Evolutionary conservation across 208 protist genomes (phyloP).

Genomic region (Trichomonas vaginalis): DNA sequence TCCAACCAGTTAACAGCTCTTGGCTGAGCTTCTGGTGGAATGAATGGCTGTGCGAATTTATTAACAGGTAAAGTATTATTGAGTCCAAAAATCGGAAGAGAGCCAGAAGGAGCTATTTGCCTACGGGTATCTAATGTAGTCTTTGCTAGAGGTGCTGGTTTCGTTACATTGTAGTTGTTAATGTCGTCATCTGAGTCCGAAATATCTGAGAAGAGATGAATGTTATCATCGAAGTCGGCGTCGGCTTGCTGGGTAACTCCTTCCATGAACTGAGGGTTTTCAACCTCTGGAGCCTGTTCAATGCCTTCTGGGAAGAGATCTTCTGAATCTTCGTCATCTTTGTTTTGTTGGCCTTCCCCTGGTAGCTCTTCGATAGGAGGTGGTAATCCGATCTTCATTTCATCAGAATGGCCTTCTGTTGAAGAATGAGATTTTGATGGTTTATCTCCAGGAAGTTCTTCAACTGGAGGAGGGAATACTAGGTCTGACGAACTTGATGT

Average conservation of each 20-base stretch:
- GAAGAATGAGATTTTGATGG: background rate
- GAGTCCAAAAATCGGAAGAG: too few species aligned
- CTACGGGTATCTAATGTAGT: background rate
- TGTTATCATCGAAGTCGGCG: background rate
- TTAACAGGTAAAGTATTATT: background rate
- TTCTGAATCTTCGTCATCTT: background rate
- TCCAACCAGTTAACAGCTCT: background rate
- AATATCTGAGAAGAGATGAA: background rate
- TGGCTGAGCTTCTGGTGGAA: too few species aligned
- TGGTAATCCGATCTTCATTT: background rate
- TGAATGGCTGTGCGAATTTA: background rate
- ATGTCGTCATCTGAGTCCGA: background rate
- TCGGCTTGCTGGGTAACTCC: background rate
- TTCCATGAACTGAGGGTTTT: background rate
- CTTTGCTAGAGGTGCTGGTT: background rate
- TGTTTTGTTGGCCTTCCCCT: background rate
- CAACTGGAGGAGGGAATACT: background rate
- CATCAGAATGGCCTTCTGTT: background rate
- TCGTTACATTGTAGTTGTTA: background rate
- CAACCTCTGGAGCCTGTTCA: background rate
- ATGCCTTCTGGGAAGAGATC: background rate
- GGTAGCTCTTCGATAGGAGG: background rate
- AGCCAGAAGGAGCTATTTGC: background rate
- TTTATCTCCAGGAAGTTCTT: too few species aligned
- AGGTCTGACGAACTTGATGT: background rate